Evolutionary conservation across 176 grass and related monocot genomes (phyloP).

Genomic region (Dactylis glomerata): DNA sequence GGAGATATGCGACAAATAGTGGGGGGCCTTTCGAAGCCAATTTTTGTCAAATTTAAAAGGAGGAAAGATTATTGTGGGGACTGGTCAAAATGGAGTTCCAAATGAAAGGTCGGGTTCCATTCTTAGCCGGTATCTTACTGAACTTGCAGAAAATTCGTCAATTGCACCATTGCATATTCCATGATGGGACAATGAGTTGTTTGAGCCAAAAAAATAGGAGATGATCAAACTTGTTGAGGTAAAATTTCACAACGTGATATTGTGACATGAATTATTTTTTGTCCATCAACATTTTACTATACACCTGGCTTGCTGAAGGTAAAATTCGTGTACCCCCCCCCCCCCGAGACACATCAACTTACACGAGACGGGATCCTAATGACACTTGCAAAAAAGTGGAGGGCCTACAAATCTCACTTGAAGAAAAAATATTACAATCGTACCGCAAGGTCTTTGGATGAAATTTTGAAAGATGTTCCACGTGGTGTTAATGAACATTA

Average conservation of each 20-base stretch:
- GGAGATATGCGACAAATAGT: background rate
- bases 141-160: background rate
- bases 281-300: background rate
- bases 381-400: background rate
- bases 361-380: background rate
- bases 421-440: conserved; percentile 12
- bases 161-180: background rate
- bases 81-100: background rate
- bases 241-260: background rate
- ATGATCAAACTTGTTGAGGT: background rate
- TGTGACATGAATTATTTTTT: background rate
- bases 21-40: background rate
- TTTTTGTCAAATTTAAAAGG: background rate
- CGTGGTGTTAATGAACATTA: background rate
- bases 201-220: background rate
- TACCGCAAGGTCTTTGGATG: no score
- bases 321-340: background rate
- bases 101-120: background rate
- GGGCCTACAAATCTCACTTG: background rate
- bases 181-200: background rate
- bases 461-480: background rate
- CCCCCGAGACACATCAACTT: background rate
- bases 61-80: background rate
- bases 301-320: background rate
- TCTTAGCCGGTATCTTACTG: background rate